Base-by-base conservation (phyloP, 2,329 filamentous ascomycete species). In the Catunica adiposa region DNA sequence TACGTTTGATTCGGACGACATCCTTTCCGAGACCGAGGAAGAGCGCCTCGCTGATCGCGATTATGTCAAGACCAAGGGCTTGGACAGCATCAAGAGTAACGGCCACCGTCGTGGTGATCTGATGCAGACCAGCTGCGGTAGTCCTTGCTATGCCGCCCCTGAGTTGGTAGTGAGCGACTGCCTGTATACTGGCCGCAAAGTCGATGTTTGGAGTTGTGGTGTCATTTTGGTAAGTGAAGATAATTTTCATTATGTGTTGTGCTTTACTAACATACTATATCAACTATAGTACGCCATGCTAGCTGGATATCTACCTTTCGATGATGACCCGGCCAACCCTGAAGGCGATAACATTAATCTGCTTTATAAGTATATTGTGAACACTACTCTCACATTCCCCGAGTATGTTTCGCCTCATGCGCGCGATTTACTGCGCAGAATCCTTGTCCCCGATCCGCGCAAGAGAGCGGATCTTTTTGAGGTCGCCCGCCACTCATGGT, bases 301-400 rank as follows among this genome's bases (percentile, higher is more conserved):
- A 63, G 92, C 92, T 40, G 92, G 92, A 46, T 98, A 98, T 68
- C 76, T 98, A 11, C 92, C 92, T 2, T 98, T 98, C 65, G 92
- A 98, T 64, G 92, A 98, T 66, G 92, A 98, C 64, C 92, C 92
- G 60, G 92, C 89, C 48, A 98, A 98, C 66, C 92, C 92, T 1
- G 92, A 98, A 69, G 92, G 92, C 62, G 92, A 98, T 68, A 98
- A 98, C 67, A 98, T 98, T 72, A 98, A 98, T 67, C 77, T 98
- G 9, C 75, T 98, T 26, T 98, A 98, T 77, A 97, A 97, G 72
- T 98, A 98, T 70, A 98, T 98, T 63, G 90, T 96, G 58, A 94
- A 88, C 56, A 98, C 92, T 1, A 89, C 90, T 37, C 78, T 98
- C 44, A 97, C 90, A 3, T 98, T 98, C 67, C 92, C 92, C 59